Conservation (phyloP, 73 alveolate species). For the Tetrahymena thermophila region DNA sequence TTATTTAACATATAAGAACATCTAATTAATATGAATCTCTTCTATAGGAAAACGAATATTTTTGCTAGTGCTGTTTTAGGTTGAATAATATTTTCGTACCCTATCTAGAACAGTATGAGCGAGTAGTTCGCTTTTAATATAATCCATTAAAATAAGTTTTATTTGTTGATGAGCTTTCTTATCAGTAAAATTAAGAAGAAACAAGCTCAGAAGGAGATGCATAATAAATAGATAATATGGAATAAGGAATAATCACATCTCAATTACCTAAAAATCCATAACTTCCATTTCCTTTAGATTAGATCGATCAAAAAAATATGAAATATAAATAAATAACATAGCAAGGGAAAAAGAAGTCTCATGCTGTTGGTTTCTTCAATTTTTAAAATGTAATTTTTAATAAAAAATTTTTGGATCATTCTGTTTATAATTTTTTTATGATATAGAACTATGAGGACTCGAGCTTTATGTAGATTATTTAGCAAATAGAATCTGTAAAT, state of each 20-base stretch:
- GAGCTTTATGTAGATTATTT: not conserved
- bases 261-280: not conserved
- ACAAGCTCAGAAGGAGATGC: not conserved
- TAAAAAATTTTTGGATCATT: not conserved
- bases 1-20: not conserved
- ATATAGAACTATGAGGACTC: not conserved
- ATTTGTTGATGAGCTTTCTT: not conserved
- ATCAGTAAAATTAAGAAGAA: not conserved
- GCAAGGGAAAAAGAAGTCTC: not conserved
- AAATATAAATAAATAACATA: not conserved
- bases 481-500: not conserved
- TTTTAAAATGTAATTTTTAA: not conserved
- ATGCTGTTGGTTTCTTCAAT: not conserved
- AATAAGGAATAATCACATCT: not conserved
- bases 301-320: not conserved
- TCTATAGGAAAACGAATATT: not conserved
- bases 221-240: not conserved
- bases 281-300: not conserved
- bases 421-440: not conserved
- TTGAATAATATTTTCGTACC: not conserved
- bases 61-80: not conserved
- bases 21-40: not conserved
- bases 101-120: not conserved
- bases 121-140: not conserved
- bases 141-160: not conserved